Base-by-base conservation (phyloP, 495 filamentous ascomycete species). In the Xylaria longipes region DNA sequence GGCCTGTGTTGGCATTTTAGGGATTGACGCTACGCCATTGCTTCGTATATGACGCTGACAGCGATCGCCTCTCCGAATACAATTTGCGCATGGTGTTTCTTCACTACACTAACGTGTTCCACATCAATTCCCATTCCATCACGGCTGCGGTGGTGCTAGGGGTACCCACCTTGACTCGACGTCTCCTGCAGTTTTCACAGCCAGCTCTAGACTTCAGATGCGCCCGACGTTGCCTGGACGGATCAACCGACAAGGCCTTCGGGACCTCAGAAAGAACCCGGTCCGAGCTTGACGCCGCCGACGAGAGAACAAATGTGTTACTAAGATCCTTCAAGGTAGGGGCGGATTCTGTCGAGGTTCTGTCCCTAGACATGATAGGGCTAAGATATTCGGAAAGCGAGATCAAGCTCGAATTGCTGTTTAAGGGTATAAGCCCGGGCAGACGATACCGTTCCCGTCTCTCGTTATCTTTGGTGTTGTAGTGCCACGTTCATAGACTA, bases 171-270 rank as follows among this genome's bases (percentile, higher is more conserved):
- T 73, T 73, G 20, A 73, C 75, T 22, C 73, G 71, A 27, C 73
- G 73, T 58, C 65, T 75, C 71, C 71, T 73, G 35, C 73, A 75
- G 9, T 75, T 69, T 35, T 73, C 71, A 37, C 73, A 75, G 33
- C 73, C 73, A 2, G 25, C 43, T 58, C 60, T 75, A 8, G 73
- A 73, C 54, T 75, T 75, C 22, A 70, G 41, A 60, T 75, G 73
- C 35, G 62, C 35, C 54, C 71, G 37, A 15, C 71, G 41, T 39
- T 67, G 71, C 58, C 73, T 70, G n/a, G 57, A 67, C 64, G 60
- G 66, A 65, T 75, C 73, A 25, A 58, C 12, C 11, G 43, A 67
- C 48, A 73, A 62, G 37, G 31, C 54, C 39, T 57, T 57, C 20
- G 73, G 71, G n/a, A 75, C 48, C 58, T 73, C 70, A 15, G 39